Base-by-base conservation (phyloP, 768 basidiomycete genomes). In the Suillus subalutaceus region DNA sequence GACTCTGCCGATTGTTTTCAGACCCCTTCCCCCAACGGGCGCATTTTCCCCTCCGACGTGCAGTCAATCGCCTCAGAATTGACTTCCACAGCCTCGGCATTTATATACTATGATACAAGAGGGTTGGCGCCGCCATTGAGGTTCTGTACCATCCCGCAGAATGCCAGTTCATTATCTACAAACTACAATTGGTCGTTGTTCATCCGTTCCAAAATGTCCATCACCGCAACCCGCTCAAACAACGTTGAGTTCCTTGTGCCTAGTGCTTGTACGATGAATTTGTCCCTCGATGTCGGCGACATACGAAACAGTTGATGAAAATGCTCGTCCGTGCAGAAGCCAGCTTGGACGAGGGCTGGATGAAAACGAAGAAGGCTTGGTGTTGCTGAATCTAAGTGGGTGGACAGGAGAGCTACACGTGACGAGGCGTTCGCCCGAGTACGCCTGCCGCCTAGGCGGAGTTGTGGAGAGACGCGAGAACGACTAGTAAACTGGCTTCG, bases 11-110 rank as follows among this genome's bases (percentile, higher is more conserved):
- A 9, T 6, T 58, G n/a, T n/a, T 16, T 23, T 78, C 75, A 23
- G 78, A 71, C n/a, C 78, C 74, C 3, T 77, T 80, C 23, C 77
- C 72, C 74, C 72, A 3, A 80, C 67, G 1, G 73, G 73, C 5
- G 77, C 74, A 55, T 77, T 73, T 62, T 70, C 72, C 46, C 32
- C 74, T 66, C 82, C 82, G 40, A 78, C 65, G 9, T 70, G 12
- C 67, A 66, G 48, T 74, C 73, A 66, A 80, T 75, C 37, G 72
- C 62, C 23, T 72, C 70, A 63, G 77, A 78, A 61, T 75, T 77
- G 32, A 68, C 68, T 37, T 71, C 67, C 12, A 72, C 50, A 18
- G 69, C 70, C 26, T 70, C 69, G n/a, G 72, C 74, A 23, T 74
- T 74, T 12, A 74, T 65, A 67, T 75, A 79, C 65, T 71, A 76